Percentiles rank a stretch among this genome's conserved stretches.
These are phyloP conservation scores for Amanita subjunquillea DNA, from an alignment of 768 basidiomycete genomes.

Conservation along the genomic window DNA sequence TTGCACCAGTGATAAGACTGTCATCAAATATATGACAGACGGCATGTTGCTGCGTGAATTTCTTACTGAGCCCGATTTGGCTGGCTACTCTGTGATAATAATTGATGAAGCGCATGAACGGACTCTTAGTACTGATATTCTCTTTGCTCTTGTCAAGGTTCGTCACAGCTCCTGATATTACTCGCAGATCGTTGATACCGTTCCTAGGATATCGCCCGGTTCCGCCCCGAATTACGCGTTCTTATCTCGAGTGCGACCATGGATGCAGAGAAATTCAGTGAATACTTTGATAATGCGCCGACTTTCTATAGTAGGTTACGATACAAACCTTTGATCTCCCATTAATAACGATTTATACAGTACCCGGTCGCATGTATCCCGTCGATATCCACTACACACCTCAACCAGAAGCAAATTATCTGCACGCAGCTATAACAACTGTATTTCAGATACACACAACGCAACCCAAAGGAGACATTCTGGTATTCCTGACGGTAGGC, in stretches of 20 bases:
- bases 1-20: constrained; percentile 98
- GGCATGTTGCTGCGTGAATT: constrained; percentile 98
- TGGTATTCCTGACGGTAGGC: constrained; percentile 91
- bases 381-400: constrained; percentile 99
- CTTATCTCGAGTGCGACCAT: constrained; percentile 95
- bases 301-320: constrained; percentile 75
- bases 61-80: constrained; percentile 93
- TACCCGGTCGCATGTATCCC: constrained; percentile 94
- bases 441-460: constrained; percentile 99
- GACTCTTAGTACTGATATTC: constrained; percentile 95
- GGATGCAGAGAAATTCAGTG: constrained; percentile 96
- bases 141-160: constrained; percentile 98
- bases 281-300: constrained; percentile 94
- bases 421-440: constrained; percentile 97
- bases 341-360: constrained; percentile 25
- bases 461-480: constrained; percentile 93
- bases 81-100: constrained; percentile 89
- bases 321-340: neutral
- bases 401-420: constrained; percentile 97
- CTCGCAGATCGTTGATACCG: constrained; percentile 17
- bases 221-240: constrained; percentile 86
- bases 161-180: constrained; percentile 22
- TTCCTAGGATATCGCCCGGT: constrained; percentile 85
- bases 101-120: constrained; percentile 99
- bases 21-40: constrained; percentile 99